Evolutionary conservation across 495 filamentous ascomycete genomes (phyloP), one percentile per base, ranked within the genome.

Genomic region (Collariella sp.): DNA sequence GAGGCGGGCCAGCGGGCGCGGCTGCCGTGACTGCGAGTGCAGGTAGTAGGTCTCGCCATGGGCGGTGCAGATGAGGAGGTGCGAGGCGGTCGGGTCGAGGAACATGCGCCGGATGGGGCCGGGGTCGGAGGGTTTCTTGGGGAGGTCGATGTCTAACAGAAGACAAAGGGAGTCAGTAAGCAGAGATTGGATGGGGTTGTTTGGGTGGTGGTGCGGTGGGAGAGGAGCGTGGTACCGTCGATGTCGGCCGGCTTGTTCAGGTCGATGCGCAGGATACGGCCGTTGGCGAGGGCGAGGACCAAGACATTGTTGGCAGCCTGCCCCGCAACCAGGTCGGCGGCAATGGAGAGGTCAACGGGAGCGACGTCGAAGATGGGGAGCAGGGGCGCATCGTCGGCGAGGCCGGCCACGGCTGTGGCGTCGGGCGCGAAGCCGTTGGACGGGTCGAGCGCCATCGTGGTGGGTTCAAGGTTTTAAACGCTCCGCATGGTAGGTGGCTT

Each of bases 291-390:
- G 24, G 93, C 93, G 45, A 98, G 71, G 13, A 97, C 81, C 49
- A 98, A 78, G 46, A 96, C 89, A 78, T 98, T 96, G 71, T 98
- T 96, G 50, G 91, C 91, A 24, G 96, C 91, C 70, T 96, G 90
- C 40, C 91, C 89, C 22, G 94, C 90, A 33, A 95, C 93, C 66
- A 98, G 96, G 70, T 96, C 88, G 58, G 89, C 86, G 20, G 90
- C 85, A 57, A 96, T 83, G 26, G 83, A 80, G 75, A 96, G 97
- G 62, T 89, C 87, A 18, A 98, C 93, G 54, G 76, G 83, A 68
- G 91, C 85, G 63, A 97, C 83, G 63, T 95, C 84, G 76, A 98
- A 96, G 69, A 97, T 95, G 56, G 89, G 88, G 26, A 90, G 76
- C 26, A 31, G 26, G 5, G 26, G 26, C 42, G 83, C 71, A 43